These are phyloP conservation scores for Ceratorhiza oryzae-sativae DNA, from an alignment of 1,284 basidiomycete species.

Conservation along the genomic window DNA sequence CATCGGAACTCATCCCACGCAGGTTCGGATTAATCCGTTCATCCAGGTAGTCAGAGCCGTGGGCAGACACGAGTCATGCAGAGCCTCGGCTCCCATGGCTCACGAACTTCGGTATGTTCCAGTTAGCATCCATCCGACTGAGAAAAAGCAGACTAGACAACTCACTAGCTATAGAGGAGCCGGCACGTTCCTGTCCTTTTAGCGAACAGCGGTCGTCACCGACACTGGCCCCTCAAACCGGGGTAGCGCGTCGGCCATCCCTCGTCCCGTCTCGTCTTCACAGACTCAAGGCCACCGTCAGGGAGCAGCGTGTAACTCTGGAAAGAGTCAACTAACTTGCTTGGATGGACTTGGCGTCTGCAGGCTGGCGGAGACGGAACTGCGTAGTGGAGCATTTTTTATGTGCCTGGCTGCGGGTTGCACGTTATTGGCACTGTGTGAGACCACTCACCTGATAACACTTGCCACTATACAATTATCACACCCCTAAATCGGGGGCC, in stretches of 20 bases:
- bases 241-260: neutral
- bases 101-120: neutral
- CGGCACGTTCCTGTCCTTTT: neutral
- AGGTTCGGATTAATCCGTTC: too few relatives aligned
- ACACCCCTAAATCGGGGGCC: neutral
- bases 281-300: neutral
- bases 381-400: neutral
- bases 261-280: neutral
- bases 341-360: neutral
- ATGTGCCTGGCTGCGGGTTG: neutral
- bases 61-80: neutral
- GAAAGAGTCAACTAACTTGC: neutral
- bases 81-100: neutral
- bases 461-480: neutral
- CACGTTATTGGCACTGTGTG: neutral
- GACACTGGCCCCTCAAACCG: neutral
- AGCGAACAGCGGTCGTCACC: slow-evolving; percentile 1
- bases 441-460: too few relatives aligned
- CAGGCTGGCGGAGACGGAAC: neutral
- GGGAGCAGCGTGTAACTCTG: neutral
- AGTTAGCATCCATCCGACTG: neutral
- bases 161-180: slow-evolving; percentile 8
- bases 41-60: too few relatives aligned
- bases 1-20: too few relatives aligned
- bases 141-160: neutral